Percentiles rank a stretch among this genome's conserved stretches.
Conservation (phyloP, 768 basidiomycete species). For the Cystofilobasidium macerans region DNA sequence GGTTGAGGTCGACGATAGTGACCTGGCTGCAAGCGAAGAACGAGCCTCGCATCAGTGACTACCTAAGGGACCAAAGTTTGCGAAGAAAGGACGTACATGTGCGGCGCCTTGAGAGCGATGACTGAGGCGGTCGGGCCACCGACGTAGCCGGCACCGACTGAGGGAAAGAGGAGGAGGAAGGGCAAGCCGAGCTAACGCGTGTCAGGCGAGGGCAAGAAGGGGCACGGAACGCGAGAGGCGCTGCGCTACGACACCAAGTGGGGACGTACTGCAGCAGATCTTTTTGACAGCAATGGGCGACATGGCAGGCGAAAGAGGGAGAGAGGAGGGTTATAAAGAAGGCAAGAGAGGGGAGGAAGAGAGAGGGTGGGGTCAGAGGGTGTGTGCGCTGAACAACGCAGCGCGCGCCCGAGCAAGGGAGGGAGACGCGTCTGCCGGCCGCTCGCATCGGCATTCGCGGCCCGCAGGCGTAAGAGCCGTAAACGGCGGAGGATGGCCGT, state of each 20-base stretch:
- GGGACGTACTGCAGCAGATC: slow-evolving; percentile 74
- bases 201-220: not conserved
- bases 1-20: slow-evolving; percentile 96
- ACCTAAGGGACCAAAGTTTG: slow-evolving; percentile 46
- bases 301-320: too few species aligned
- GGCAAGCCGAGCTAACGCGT: not conserved
- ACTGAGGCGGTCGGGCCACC: slow-evolving; percentile 93
- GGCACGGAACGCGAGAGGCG: not conserved
- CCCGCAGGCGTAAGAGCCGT: too few species aligned
- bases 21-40: slow-evolving; percentile 59
- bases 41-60: too few species aligned
- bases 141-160: slow-evolving; percentile 33
- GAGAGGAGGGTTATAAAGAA: too few species aligned
- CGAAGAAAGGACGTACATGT: slow-evolving; percentile 15
- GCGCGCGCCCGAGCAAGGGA: too few species aligned
- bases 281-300: slow-evolving; percentile 48
- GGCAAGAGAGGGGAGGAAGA: not conserved
- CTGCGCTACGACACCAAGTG: not conserved
- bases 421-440: too few species aligned
- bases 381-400: too few species aligned
- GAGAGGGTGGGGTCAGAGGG: not conserved
- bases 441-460: too few species aligned
- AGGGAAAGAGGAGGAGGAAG: not conserved
- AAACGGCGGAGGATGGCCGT: too few species aligned
- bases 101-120: slow-evolving; percentile 41